phyloP scores from a whole-genome alignment of 1,284 basidiomycete genomes.

The Moniliophthora roreri region DNA sequence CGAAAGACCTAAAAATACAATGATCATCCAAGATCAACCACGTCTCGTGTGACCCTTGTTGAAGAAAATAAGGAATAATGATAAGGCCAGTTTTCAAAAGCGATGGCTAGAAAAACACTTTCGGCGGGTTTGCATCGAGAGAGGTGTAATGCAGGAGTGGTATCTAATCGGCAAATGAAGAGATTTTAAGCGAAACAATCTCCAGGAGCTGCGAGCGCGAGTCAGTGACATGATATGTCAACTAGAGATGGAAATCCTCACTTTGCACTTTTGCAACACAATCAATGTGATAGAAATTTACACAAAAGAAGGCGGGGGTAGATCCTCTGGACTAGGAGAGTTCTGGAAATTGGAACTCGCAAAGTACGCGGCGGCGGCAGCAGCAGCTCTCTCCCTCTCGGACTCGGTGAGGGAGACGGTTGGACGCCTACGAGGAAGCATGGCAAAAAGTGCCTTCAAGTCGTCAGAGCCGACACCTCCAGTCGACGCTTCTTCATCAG shows the following conservation, averaged over 20 bases:
- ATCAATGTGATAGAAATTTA: slow-evolving; percentile 29
- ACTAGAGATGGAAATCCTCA: slow-evolving; percentile 12
- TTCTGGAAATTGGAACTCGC: slow-evolving; percentile 80
- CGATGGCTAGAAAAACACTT: slow-evolving; percentile 16
- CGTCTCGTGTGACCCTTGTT: slow-evolving; percentile 13
- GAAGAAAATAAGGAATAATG: slow-evolving; percentile 12
- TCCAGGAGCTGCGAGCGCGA: slow-evolving; percentile 1
- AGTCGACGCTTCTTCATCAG: slow-evolving; percentile 58
- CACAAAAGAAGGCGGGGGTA: slow-evolving; percentile 63
- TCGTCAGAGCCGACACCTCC: slow-evolving; percentile 24
- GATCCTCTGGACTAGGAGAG: slow-evolving; percentile 74
- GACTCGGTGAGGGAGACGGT: slow-evolving; percentile 11
- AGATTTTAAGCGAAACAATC: slow-evolving; percentile 1
- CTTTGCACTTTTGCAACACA: slow-evolving; percentile 11
- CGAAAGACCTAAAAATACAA: slow-evolving; percentile 12
- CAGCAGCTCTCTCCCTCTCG: slow-evolving; percentile 25
- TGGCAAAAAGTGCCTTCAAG: slow-evolving; percentile 34
- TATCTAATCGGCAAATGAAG: slow-evolving; percentile 14
- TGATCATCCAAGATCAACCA: slow-evolving; percentile 8
- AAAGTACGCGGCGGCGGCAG: slow-evolving; percentile 43
- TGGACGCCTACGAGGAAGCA: slow-evolving; percentile 17
- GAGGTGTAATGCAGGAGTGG: slow-evolving; percentile 10
- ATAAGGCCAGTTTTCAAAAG: slow-evolving; percentile 12
- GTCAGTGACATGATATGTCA: slow-evolving; percentile 25
- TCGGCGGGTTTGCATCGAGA: slow-evolving; percentile 9